These are phyloP conservation scores for Buxus sempervirens DNA, from an alignment of 164 flowering plant genomes.

Conservation along the genomic window DNA sequence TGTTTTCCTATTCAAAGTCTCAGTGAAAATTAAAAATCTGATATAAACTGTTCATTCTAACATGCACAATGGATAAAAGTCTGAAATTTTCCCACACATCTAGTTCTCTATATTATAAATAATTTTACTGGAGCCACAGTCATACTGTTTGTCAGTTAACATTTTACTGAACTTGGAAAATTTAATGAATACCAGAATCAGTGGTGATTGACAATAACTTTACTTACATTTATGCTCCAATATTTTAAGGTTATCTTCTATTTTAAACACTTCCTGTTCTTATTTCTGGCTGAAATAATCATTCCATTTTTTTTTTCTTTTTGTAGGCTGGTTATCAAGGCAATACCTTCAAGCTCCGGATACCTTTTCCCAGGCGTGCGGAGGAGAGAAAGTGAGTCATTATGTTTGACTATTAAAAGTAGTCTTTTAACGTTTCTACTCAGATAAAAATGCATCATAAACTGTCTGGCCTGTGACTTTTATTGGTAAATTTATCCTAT, in stretches of 20 bases:
- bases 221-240: neutral
- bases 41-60: neutral
- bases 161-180: no score
- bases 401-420: neutral
- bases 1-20: no score
- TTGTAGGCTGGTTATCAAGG: constrained; percentile 73
- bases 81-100: neutral
- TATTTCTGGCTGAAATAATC: neutral
- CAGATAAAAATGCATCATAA: no score
- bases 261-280: neutral
- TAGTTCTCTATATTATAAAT: neutral
- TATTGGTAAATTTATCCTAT: no score
- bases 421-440: neutral
- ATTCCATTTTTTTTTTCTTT: constrained; percentile 3
- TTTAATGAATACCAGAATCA: no score
- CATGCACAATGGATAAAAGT: neutral
- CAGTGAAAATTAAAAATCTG: neutral
- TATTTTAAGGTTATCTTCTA: neutral
- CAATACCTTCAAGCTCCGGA: constrained; percentile 71
- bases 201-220: no score
- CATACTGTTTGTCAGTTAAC: no score
- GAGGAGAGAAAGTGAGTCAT: constrained; percentile 79
- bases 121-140: no score
- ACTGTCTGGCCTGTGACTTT: no score
- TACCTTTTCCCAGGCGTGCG: constrained; percentile 88